These are phyloP conservation scores for Eleusine coracana DNA, from an alignment of 176 grass and related monocot species.

Conservation along the genomic window DNA sequence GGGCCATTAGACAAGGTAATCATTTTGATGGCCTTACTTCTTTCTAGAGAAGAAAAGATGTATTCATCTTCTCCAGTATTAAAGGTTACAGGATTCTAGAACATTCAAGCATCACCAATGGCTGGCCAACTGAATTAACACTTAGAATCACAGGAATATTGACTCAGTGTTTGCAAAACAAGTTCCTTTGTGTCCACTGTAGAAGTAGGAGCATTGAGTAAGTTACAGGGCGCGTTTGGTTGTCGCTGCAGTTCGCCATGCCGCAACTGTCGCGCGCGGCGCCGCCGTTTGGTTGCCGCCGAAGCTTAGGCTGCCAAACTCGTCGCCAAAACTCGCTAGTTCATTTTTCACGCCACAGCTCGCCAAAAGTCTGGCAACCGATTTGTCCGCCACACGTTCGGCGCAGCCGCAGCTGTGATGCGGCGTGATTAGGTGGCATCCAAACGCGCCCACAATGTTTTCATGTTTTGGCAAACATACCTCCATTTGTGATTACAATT, in stretches of 20 bases:
- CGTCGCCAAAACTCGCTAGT: no score
- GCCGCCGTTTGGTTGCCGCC: no score
- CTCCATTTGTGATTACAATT: background rate
- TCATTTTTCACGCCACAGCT: no score
- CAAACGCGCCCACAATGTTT: no score
- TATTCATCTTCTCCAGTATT: background rate
- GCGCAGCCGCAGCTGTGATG: no score
- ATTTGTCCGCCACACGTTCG: no score
- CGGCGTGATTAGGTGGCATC: no score
- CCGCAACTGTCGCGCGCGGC: no score
- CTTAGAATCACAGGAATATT: background rate
- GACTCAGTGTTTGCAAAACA: background rate
- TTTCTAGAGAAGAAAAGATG: background rate
- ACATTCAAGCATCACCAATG: background rate
- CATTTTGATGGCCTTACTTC: background rate
- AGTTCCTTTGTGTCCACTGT: background rate
- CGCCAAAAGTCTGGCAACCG: no score
- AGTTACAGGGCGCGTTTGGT: background rate
- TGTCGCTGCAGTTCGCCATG: no score
- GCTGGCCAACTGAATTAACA: background rate
- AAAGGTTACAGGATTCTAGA: background rate
- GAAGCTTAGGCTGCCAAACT: no score
- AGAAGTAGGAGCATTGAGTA: background rate
- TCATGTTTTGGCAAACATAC: background rate
- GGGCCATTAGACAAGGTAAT: conserved; percentile 76